These are phyloP conservation scores for Craspedostauros australis DNA, from an alignment of 108 stramenopile species.

Conservation along the genomic window DNA sequence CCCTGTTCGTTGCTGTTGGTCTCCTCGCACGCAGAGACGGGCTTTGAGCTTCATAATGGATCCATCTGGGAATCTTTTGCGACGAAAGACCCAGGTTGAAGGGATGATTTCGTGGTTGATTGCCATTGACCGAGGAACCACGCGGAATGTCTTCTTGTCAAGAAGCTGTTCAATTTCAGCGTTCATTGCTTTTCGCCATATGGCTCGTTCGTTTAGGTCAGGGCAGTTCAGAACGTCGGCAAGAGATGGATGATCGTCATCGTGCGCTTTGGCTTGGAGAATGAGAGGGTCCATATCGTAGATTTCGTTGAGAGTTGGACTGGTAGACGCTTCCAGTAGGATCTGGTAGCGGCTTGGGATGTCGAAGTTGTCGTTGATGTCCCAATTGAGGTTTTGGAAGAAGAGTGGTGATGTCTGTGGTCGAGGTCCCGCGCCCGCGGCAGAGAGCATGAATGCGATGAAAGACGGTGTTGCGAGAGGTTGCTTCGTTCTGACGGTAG, in stretches of 20 bases:
- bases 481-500: too few species aligned
- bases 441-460: too few species aligned
- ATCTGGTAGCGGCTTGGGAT: too few species aligned
- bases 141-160: background rate
- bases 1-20: slow-evolving; percentile 16
- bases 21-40: slow-evolving; percentile 29
- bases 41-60: slow-evolving; percentile 25
- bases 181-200: background rate
- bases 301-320: too few species aligned
- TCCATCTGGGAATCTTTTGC: slow-evolving; percentile 27
- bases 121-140: background rate
- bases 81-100: slow-evolving; percentile 22
- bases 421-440: too few species aligned
- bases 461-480: too few species aligned
- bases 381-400: too few species aligned
- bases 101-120: background rate
- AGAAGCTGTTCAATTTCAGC: background rate
- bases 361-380: too few species aligned
- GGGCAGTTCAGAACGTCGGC: background rate
- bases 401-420: too few species aligned
- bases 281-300: too few species aligned
- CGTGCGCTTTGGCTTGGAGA: slow-evolving; percentile 1
- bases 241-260: slow-evolving; percentile 1
- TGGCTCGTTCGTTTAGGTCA: background rate
- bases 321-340: too few species aligned